A percentile compares a stretch with the other conserved stretches of the same genome.
Evolutionary conservation across 441 rosid species (phyloP).

Genomic region (Adansonia madagascariensis): DNA sequence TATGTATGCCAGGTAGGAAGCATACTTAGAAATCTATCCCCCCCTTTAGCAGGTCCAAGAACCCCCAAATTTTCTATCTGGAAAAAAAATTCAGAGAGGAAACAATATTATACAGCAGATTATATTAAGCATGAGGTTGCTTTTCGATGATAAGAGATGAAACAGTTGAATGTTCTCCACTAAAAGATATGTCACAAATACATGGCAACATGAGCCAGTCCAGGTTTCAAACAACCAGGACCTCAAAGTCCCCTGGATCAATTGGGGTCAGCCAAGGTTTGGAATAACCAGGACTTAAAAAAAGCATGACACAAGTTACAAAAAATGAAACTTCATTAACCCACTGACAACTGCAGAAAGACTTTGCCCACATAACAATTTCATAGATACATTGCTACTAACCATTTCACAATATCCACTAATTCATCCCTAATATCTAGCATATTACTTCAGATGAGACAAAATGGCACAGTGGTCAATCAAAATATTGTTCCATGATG

Average conservation of each 20-base stretch:
- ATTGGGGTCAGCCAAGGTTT: neutral
- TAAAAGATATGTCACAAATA: neutral
- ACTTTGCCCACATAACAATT: neutral
- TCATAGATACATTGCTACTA: neutral
- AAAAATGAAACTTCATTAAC: neutral
- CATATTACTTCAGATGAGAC: constrained; percentile 1
- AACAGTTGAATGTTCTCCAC: neutral
- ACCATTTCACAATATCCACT: neutral
- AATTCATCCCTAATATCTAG: neutral
- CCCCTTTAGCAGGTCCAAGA: constrained; percentile 67
- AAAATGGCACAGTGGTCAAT: no score
- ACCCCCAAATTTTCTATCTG: constrained; percentile 75
- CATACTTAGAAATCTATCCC: constrained; percentile 88
- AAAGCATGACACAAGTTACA: neutral
- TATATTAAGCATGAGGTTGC: neutral
- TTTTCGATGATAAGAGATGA: neutral
- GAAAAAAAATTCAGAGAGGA: constrained; percentile 29
- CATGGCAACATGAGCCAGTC: neutral
- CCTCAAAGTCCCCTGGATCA: neutral
- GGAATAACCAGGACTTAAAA: neutral
- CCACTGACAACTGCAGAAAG: neutral
- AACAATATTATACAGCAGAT: neutral
- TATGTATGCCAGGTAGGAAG: constrained; percentile 97
- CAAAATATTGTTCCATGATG: no score
- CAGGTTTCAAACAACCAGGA: neutral